Base-by-base conservation (phyloP, 306 rosid species). In the Mimosa bimucronata region DNA sequence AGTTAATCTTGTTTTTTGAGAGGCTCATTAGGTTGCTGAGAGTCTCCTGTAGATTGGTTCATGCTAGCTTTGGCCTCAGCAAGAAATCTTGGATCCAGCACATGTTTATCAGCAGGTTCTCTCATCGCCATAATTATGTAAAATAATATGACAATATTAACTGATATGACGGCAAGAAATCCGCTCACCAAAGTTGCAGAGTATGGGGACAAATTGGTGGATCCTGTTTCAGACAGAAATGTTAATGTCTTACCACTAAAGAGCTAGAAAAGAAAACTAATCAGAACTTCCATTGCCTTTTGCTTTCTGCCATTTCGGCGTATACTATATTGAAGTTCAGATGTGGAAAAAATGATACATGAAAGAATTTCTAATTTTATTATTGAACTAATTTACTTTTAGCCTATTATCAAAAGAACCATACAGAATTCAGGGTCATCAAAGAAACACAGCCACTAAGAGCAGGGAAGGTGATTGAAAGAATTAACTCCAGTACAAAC, bases 151-250 rank as follows among this genome's bases (percentile, higher is more conserved):
- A 94, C 97, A 41, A 91, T 60, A 66, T 92, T 92, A 65, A 94
- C 97, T 3, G 97, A 92, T 80, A 94, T 86, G 37, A 94, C 97
- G 7, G 97, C 98, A 61, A 94, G 88, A 81, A 94, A 92, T 80
- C 98, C 97, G 15, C 97, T 94, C 78, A 91, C 80, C 72, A 92
- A 78, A 9, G 98, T 92, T 78, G 88, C 23, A 53, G 95, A 88
- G 87, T 94, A 81, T 4, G 98, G 97, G 23, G 94, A 84, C 88
- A 92, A 76, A 45, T 83, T 65, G 69, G 78, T 61, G 67, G 87
- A 57, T 83, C 98, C 97, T 94, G 90, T 61, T 71, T 44, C 83
- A 41, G 70, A 57, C 18, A 41, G 78, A 16, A 76, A 80, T 65
- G 31, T 37, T 61, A 65, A 8, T 13, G 1, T 74, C 31, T 9